Conservation (phyloP, 2,329 filamentous ascomycete genomes). For the Blastomyces percursus region DNA sequence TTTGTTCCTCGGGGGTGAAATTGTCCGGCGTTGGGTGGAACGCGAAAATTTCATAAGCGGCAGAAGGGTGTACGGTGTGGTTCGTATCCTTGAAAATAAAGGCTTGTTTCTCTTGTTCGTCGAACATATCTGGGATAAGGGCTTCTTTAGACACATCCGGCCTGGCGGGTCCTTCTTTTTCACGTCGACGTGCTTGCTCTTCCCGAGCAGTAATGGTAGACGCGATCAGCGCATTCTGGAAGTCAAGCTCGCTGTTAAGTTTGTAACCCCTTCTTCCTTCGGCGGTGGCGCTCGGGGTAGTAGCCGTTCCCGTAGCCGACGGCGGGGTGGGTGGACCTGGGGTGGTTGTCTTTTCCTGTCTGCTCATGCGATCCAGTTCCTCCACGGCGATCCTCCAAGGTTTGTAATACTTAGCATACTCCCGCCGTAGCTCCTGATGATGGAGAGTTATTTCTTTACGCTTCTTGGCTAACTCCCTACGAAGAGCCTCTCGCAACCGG, state of each 20-base stretch:
- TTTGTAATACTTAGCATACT: constrained; percentile 35
- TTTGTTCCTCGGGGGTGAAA: constrained; percentile 39
- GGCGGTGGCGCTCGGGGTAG: constrained; percentile 16
- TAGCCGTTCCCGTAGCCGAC: constrained; percentile 6
- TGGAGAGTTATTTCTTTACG: constrained; percentile 30
- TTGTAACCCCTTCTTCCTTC: constrained; percentile 36
- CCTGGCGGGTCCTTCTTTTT: constrained; percentile 33
- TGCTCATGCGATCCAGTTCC: constrained; percentile 34
- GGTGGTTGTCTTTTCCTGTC: constrained; percentile 26
- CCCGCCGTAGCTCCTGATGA: constrained; percentile 30
- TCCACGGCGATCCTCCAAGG: constrained; percentile 35
- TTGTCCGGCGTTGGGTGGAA: constrained; percentile 38
- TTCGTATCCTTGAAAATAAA: constrained; percentile 39
- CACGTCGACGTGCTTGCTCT: constrained; percentile 36
- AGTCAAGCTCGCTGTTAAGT: constrained; percentile 40
- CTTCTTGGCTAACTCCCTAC: constrained; percentile 28
- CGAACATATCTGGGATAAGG: constrained; percentile 39
- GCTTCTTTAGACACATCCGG: constrained; percentile 38
- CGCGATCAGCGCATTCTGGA: constrained; percentile 38
- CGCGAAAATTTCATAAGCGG: constrained; percentile 34
- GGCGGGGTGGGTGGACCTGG: constrained; percentile 27
- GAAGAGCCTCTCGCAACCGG: constrained; percentile 30
- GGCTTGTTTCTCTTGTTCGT: constrained; percentile 28
- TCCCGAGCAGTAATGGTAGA: constrained; percentile 40
- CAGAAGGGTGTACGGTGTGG: constrained; percentile 28